phyloP scores from a whole-genome alignment of 2,329 filamentous ascomycete genomes.

The Exophiala bonariae region DNA sequence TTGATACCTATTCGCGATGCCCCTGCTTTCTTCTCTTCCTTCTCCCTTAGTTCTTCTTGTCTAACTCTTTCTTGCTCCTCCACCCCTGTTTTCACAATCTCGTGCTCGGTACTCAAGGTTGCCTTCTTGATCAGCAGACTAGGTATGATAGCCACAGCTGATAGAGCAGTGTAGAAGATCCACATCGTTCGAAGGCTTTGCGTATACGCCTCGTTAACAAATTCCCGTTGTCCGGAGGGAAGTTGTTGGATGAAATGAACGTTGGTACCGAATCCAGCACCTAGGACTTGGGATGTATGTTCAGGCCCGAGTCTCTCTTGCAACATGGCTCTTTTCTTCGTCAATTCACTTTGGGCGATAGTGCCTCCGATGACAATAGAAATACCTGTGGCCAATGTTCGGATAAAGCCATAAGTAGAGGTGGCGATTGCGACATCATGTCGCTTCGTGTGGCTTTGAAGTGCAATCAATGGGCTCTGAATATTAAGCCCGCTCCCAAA shows the following conservation, averaged over 20 bases:
- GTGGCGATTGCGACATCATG: slow-evolving; percentile 58
- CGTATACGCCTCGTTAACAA: background rate
- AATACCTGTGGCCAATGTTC: slow-evolving; percentile 58
- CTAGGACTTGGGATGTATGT: background rate
- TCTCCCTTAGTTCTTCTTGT: slow-evolving; percentile 25
- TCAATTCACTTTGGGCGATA: slow-evolving; percentile 36
- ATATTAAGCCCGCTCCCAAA: slow-evolving; percentile 55
- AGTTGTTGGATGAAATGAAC: background rate
- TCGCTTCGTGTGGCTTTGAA: slow-evolving; percentile 52
- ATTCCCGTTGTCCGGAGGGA: background rate
- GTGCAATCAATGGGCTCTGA: slow-evolving; percentile 54
- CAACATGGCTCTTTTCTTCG: background rate
- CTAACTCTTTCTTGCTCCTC: slow-evolving; percentile 43
- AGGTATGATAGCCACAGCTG: background rate
- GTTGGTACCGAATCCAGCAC: background rate
- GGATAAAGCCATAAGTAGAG: slow-evolving; percentile 60
- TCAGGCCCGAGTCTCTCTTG: background rate
- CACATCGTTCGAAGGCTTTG: background rate
- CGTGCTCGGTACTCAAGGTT: slow-evolving; percentile 39
- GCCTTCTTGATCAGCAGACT: slow-evolving; percentile 5
- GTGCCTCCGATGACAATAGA: slow-evolving; percentile 60
- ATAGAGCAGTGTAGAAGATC: slow-evolving; percentile 1
- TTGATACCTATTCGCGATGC: no score
- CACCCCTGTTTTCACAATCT: slow-evolving; percentile 44
- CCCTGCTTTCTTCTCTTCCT: slow-evolving; percentile 22